Evolutionary conservation across 2,329 filamentous ascomycete genomes (phyloP).

Genomic region (Exophiala spinifera): DNA sequence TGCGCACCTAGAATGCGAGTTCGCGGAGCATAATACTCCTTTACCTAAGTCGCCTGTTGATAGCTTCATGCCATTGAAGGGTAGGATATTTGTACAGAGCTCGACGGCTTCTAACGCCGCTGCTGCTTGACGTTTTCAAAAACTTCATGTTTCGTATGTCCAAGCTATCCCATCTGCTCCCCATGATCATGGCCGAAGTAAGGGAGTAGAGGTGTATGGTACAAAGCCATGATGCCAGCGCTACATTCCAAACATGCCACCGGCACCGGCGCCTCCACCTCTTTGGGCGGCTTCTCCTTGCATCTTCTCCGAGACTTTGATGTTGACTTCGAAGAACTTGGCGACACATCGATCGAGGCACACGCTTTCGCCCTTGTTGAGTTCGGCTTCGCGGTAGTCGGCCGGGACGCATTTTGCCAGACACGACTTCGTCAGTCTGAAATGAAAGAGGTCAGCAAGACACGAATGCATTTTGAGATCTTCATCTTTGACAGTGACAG

Average conservation of each 20-base stretch:
- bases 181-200: not conserved
- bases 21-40: no score
- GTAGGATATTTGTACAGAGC: no score
- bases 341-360: conserved; percentile 95
- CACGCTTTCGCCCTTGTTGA: conserved; percentile 98
- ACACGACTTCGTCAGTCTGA: conserved; percentile 81
- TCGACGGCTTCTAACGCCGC: no score
- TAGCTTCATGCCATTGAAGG: no score
- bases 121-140: no score
- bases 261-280: conserved; percentile 56
- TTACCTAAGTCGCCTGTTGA: no score
- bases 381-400: conserved; percentile 90
- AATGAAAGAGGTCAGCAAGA: not conserved
- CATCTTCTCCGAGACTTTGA: conserved; percentile 97
- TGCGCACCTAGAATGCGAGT: not conserved
- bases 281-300: conserved; percentile 75
- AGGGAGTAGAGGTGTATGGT: not conserved
- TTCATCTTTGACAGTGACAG: not conserved
- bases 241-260: conserved; percentile 44
- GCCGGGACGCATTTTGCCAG: conserved; percentile 88
- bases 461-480: no score
- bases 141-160: no score
- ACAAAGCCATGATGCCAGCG: not conserved
- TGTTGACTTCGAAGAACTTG: conserved; percentile 98
- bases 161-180: not conserved